Evolutionary conservation across 805 yeast genomes (phyloP).

Genomic region (Hanseniaspora valbyensis): DNA sequence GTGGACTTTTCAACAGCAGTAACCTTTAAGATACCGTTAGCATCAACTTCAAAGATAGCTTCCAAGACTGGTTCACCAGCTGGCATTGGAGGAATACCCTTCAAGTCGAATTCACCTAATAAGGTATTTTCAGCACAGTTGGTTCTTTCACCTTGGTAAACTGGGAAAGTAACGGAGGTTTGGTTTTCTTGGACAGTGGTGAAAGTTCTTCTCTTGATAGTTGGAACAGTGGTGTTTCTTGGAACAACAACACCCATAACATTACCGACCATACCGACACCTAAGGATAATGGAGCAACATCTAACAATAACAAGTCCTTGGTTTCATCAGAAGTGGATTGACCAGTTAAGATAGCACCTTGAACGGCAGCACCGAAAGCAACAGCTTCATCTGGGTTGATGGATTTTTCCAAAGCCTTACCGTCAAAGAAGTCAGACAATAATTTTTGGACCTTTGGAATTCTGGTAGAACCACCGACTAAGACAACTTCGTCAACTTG

Average conservation of each 20-base stretch:
- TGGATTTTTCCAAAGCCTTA: constrained; percentile 90
- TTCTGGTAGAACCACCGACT: constrained; percentile 98
- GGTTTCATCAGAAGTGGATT: constrained; percentile 78
- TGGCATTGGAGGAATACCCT: constrained; percentile 95
- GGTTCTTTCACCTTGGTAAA: constrained; percentile 99
- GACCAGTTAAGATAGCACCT: constrained; percentile 97
- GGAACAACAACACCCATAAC: constrained; percentile 98
- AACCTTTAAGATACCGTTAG: constrained; percentile 98
- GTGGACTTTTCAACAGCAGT: constrained; percentile 98
- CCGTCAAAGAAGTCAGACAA: constrained; percentile 93
- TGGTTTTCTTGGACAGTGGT: constrained; percentile 98
- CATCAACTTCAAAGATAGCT: constrained; percentile 98
- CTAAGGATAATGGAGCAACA: constrained; percentile 95
- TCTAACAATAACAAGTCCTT: constrained; percentile 91
- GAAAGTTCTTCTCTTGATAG: constrained; percentile 97
- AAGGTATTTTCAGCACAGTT: constrained; percentile 95
- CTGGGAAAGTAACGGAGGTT: constrained; percentile 98
- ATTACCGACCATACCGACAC: constrained; percentile 99
- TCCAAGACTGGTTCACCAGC: constrained; percentile 99
- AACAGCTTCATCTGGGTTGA: constrained; percentile 98
- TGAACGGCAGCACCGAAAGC: constrained; percentile 99
- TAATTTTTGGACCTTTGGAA: constrained; percentile 94
- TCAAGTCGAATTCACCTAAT: constrained; percentile 96
- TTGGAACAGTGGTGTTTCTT: constrained; percentile 98
- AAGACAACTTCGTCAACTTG: constrained; percentile 88